Percentiles rank a stretch among this genome's conserved stretches.
These are phyloP conservation scores for Schizothecium vesticola DNA, from an alignment of 495 filamentous ascomycete species.

Conservation along the genomic window DNA sequence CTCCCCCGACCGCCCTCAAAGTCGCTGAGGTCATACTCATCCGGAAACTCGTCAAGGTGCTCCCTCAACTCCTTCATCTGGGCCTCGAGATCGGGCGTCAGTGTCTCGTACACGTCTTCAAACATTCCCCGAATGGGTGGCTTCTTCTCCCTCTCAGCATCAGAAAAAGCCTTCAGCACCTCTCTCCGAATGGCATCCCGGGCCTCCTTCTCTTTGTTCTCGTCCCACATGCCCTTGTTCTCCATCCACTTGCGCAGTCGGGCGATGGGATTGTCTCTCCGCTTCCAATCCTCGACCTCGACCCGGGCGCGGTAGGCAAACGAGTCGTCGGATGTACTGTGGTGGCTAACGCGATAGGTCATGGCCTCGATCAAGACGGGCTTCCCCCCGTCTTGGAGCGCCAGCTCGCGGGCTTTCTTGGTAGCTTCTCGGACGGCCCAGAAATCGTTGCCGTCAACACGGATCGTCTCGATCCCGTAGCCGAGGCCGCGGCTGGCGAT, in stretches of 20 bases:
- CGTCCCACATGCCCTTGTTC: slow-evolving; percentile 72
- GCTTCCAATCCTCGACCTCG: slow-evolving; percentile 97
- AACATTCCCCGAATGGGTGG: slow-evolving; percentile 74
- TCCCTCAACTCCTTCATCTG: slow-evolving; percentile 76
- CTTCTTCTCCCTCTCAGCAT: slow-evolving; percentile 87
- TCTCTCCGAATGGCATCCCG: slow-evolving; percentile 62
- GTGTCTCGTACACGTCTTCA: slow-evolving; percentile 77
- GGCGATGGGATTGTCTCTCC: slow-evolving; percentile 90
- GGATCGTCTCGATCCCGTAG: slow-evolving; percentile 94
- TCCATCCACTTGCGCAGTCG: slow-evolving; percentile 90
- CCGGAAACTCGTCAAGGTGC: slow-evolving; percentile 78
- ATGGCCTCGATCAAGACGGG: slow-evolving; percentile 92
- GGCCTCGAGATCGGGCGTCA: slow-evolving; percentile 72
- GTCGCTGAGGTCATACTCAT: slow-evolving; percentile 80
- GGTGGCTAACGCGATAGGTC: slow-evolving; percentile 95
- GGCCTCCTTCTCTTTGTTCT: slow-evolving; percentile 71
- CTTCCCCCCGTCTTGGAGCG: slow-evolving; percentile 68
- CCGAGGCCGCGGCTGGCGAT: slow-evolving; percentile 93
- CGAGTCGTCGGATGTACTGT: slow-evolving; percentile 96
- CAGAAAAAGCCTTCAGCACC: slow-evolving; percentile 75
- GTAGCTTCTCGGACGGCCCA: slow-evolving; percentile 88
- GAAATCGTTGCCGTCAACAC: slow-evolving; percentile 96
- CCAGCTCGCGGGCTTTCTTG: slow-evolving; percentile 67
- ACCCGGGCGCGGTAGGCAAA: slow-evolving; percentile 92
- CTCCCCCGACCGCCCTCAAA: slow-evolving; percentile 74